Conservation (phyloP, 192 early-diverging fungal species). For the Entomortierella parvispora region DNA sequence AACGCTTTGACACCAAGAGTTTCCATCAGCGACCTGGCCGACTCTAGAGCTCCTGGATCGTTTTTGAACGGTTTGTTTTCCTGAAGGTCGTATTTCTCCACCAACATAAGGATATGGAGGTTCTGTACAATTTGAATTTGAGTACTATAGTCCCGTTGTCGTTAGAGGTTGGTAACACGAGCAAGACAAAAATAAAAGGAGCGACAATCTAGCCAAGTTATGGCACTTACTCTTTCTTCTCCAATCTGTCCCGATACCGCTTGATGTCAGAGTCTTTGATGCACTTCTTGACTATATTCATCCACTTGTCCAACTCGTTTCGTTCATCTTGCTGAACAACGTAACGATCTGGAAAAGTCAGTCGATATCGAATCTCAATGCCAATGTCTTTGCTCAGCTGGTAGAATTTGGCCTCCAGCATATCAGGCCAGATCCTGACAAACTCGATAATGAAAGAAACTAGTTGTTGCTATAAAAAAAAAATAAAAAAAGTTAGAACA, state of each 20-base stretch:
- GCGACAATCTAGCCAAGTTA: background rate
- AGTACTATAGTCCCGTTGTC: too few relatives aligned
- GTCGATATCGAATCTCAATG: conserved; percentile 11
- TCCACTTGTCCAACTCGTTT: conserved; percentile 33
- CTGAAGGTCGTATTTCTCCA: conserved; percentile 36
- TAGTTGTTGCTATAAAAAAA: conserved; percentile 28
- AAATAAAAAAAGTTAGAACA: background rate
- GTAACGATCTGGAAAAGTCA: conserved; percentile 32
- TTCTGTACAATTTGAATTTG: conserved; percentile 50
- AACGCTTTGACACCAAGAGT: too few relatives aligned
- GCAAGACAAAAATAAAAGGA: too few relatives aligned
- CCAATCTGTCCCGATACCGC: conserved; percentile 12
- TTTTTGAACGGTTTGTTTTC: conserved; percentile 52
- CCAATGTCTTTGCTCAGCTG: conserved; percentile 39
- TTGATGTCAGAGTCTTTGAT: conserved; percentile 26
- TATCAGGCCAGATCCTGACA: conserved; percentile 44
- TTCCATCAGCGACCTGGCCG: conserved; percentile 32
- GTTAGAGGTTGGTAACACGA: too few relatives aligned
- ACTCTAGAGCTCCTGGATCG: conserved; percentile 37
- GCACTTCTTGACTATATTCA: conserved; percentile 11
- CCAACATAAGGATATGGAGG: conserved; percentile 32
- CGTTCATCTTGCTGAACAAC: conserved; percentile 42
- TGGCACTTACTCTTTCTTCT: conserved; percentile 45
- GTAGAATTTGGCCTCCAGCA: conserved; percentile 34
- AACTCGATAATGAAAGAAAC: conserved; percentile 50